Percentiles rank a stretch among this genome's conserved stretches.
phyloP scores from a whole-genome alignment of 2,329 filamentous ascomycete genomes.

The Dryadomyces quercivorus region DNA sequence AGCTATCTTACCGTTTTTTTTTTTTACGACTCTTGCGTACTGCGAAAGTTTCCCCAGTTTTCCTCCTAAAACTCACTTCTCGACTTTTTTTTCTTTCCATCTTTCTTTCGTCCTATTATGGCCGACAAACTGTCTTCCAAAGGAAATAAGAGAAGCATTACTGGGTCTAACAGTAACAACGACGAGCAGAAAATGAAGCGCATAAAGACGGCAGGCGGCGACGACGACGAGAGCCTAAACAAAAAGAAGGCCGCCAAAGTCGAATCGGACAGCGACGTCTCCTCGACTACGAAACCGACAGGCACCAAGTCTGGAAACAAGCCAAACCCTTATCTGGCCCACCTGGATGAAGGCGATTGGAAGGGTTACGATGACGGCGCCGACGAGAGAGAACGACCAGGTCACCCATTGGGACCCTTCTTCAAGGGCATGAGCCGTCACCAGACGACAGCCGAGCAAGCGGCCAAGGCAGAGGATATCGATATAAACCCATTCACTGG shows the following conservation, averaged over 20 bases:
- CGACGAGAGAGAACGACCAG: constrained; percentile 20
- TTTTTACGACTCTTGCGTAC: background rate
- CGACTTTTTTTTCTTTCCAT: background rate
- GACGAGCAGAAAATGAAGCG: constrained; percentile 16
- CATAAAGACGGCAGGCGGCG: constrained; percentile 13
- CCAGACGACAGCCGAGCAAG: constrained; percentile 65
- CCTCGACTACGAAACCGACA: background rate
- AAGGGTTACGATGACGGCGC: constrained; percentile 12
- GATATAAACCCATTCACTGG: constrained; percentile 80
- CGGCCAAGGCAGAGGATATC: constrained; percentile 62
- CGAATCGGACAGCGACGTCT: constrained; percentile 6
- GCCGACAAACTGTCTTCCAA: background rate
- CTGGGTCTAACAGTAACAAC: background rate
- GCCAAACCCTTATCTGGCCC: constrained; percentile 81
- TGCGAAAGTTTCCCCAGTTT: constrained; percentile 5
- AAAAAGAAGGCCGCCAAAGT: constrained; percentile 5
- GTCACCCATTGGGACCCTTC: constrained; percentile 26
- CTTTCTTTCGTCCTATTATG: constrained; percentile 4
- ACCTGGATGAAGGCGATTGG: constrained; percentile 55
- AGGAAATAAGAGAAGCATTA: background rate
- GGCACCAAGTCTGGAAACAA: constrained; percentile 14
- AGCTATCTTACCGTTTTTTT: constrained; percentile 1
- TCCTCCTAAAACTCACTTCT: background rate
- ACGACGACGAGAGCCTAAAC: constrained; percentile 5
- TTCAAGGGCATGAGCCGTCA: constrained; percentile 64